phyloP scores from a whole-genome alignment of 2,329 filamentous ascomycete genomes.

The Clathrospora elynae region DNA sequence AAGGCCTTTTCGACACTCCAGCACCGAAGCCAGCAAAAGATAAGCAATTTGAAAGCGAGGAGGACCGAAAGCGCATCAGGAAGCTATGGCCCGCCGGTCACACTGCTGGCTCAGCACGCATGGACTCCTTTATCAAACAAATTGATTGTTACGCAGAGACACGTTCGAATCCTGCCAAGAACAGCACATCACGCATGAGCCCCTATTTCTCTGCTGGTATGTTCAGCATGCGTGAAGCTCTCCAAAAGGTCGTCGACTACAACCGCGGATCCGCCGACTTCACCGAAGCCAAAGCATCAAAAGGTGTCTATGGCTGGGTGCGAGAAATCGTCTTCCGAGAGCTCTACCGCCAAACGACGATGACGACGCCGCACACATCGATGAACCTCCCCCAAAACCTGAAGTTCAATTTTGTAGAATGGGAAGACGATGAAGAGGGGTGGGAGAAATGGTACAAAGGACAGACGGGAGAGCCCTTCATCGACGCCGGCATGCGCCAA shows the following conservation, averaged over 20 bases:
- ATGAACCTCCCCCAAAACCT: slow-evolving; percentile 60
- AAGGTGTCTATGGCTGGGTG: slow-evolving; percentile 54
- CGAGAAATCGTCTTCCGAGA: slow-evolving; percentile 59
- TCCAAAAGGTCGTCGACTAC: slow-evolving; percentile 49
- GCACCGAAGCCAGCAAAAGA: slow-evolving; percentile 48
- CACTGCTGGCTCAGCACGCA: slow-evolving; percentile 49
- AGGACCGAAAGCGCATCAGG: slow-evolving; percentile 49
- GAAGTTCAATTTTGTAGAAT: slow-evolving; percentile 58
- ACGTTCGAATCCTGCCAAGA: slow-evolving; percentile 50
- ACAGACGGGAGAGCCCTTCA: slow-evolving; percentile 55
- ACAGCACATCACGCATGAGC: slow-evolving; percentile 51
- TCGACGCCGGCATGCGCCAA: slow-evolving; percentile 60
- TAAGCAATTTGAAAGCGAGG: slow-evolving; percentile 49
- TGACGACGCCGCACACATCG: slow-evolving; percentile 54
- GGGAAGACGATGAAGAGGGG: slow-evolving; percentile 58
- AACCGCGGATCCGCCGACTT: slow-evolving; percentile 54
- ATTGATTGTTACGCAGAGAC: slow-evolving; percentile 50
- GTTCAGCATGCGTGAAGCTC: slow-evolving; percentile 54
- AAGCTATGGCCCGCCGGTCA: slow-evolving; percentile 55
- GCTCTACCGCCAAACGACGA: slow-evolving; percentile 56
- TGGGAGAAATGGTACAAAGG: slow-evolving; percentile 57
- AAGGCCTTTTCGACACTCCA: slow-evolving; percentile 38
- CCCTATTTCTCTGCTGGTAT: slow-evolving; percentile 55
- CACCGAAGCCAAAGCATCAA: slow-evolving; percentile 43
- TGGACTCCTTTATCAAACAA: slow-evolving; percentile 51